Percentiles rank a stretch among this genome's conserved stretches.
Conservation (phyloP, 495 filamentous ascomycete genomes). For the Xanthoparmelia taractica region DNA sequence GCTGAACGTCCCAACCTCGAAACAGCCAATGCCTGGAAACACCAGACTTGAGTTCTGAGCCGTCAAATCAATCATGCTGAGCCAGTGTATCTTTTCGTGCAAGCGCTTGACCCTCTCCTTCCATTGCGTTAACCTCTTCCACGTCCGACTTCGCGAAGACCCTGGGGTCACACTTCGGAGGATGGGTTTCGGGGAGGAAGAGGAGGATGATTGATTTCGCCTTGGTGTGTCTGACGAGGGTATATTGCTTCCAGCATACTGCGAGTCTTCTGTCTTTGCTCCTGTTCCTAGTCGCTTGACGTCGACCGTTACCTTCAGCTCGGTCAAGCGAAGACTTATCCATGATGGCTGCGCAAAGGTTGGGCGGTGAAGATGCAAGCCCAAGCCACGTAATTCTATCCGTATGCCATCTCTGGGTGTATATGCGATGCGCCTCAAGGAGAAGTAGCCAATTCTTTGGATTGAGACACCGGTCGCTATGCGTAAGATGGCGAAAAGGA, state of each 20-base stretch:
- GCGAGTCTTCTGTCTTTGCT: constrained; percentile 36
- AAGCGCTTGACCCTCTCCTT: constrained; percentile 81
- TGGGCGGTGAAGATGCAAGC: constrained; percentile 79
- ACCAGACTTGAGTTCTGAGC: constrained; percentile 68
- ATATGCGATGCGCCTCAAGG: constrained; percentile 81
- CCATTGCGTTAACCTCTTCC: constrained; percentile 63
- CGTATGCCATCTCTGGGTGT: constrained; percentile 77
- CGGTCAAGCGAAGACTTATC: constrained; percentile 80
- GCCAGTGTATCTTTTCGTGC: constrained; percentile 80
- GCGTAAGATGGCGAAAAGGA: constrained; percentile 86
- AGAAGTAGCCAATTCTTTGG: constrained; percentile 87
- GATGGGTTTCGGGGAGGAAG: constrained; percentile 21
- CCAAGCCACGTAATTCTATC: constrained; percentile 82
- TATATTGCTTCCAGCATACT: constrained; percentile 25
- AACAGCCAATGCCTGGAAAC: constrained; percentile 68
- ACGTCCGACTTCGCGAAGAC: constrained; percentile 58
- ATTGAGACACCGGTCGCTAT: constrained; percentile 93
- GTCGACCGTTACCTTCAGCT: constrained; percentile 78
- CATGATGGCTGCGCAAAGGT: constrained; percentile 97
- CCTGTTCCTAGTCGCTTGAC: constrained; percentile 47
- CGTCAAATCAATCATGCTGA: constrained; percentile 84
- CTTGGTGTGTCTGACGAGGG: constrained; percentile 10
- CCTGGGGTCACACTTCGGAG: constrained; percentile 18
- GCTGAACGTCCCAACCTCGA: constrained; percentile 77
- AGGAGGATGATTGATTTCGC: constrained; percentile 19